Evolutionary conservation across 345 rosid species (phyloP).

Genomic region (Ailanthus altissimus): DNA sequence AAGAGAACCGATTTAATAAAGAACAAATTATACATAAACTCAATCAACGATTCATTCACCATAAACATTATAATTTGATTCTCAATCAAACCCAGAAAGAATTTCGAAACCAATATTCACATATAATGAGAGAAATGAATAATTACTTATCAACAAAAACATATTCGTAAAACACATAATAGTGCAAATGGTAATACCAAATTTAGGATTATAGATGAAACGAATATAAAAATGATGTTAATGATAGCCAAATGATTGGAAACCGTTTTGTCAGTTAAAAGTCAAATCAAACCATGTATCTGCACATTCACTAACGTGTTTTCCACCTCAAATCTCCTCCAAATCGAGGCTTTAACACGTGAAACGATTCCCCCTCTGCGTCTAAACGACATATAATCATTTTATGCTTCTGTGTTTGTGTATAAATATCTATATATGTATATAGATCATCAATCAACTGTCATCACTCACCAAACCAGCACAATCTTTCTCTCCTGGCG

Average conservation of each 20-base stretch:
- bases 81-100: not conserved
- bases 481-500: not conserved
- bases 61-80: not conserved
- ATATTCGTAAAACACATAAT: not conserved
- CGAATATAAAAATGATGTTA: not conserved
- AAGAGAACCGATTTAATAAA: not conserved
- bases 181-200: not conserved
- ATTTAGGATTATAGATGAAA: not conserved
- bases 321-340: slow-evolving; percentile 33
- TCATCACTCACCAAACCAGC: not conserved
- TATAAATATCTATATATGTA: not conserved
- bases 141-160: not conserved
- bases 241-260: slow-evolving; percentile 12
- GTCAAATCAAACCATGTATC: not conserved
- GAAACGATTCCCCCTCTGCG: slow-evolving; percentile 30
- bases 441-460: not conserved
- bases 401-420: not conserved
- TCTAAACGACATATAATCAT: slow-evolving; percentile 1
- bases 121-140: not conserved
- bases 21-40: not conserved
- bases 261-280: slow-evolving; percentile 16
- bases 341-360: slow-evolving; percentile 18
- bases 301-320: slow-evolving; percentile 31
- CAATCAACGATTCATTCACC: not conserved
- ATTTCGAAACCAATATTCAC: not conserved